Base-by-base conservation (phyloP, 2,329 filamentous ascomycete species). In the Clathrospora elynae region DNA sequence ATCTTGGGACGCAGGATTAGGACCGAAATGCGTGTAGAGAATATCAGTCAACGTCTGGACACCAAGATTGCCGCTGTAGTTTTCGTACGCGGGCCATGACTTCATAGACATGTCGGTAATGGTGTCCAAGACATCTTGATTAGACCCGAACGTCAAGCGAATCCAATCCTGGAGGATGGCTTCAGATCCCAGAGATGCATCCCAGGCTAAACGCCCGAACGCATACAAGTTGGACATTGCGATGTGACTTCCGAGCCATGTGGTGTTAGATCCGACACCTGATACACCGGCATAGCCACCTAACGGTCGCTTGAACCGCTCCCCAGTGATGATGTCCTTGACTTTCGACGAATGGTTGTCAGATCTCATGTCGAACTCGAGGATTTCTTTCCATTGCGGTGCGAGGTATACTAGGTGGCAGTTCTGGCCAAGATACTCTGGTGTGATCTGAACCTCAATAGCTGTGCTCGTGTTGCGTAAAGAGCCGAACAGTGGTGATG, bases 351-450 rank as follows among this genome's bases (percentile, higher is more conserved):
- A 66, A 51, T 79, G 59, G 20, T 76, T 72, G 43, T 86, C 81
- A 8, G 84, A 75, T 4, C 81, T 77, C 42, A 88, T 67, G 59
- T 89, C 85, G 51, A 85, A 87, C 45, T 86, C 79, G 0, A 88
- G 73, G 6, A 87, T 74, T 2, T 79, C 80, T 63, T 83, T 83
- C 86, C 86, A 89, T 9, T 87, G 68, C 0, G 85, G 84, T 1
- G 84, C 74, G 1, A 87, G 70, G 55, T 88, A 88, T 0, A 87
- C 82, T 1, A 87, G 64, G 59, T 88, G 85, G 16, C 74, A 78
- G 59, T 88, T 84, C 61, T 88, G 85, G 0, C 85, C 85, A 0
- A 88, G 75, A 53, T 88, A 88, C 57, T 88, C 85, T 56, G 87
- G 85, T 0, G 79, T 77, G 12, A 88, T 76, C 59, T 87, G 77